Evolutionary conservation across 331 rosid species (phyloP).

Genomic region (Acacia pycnantha): DNA sequence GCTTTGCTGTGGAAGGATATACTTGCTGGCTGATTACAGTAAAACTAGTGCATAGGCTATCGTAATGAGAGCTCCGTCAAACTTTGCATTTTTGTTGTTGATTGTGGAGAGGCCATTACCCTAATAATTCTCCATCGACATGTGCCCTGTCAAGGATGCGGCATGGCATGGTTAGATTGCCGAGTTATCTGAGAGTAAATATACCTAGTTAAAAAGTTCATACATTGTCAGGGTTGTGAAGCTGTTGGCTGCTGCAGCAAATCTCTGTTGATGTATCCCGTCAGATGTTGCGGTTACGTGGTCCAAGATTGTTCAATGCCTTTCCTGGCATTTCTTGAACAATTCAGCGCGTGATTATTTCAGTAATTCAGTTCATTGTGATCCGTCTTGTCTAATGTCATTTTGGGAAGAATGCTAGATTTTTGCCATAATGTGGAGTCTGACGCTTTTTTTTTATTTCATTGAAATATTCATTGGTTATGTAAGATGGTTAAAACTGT

Average conservation of each 20-base stretch:
- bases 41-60: neutral
- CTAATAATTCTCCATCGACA: neutral
- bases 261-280: neutral
- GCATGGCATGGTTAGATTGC: neutral
- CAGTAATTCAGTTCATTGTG: neutral
- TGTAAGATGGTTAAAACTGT: neutral
- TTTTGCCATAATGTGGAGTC: neutral
- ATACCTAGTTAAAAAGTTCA: neutral
- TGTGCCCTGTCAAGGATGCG: neutral
- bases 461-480: too few relatives aligned
- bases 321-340: neutral
- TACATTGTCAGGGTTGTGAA: neutral
- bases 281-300: too few relatives aligned
- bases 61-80: neutral
- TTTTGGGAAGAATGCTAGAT: neutral
- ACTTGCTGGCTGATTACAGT: neutral
- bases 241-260: neutral
- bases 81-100: neutral
- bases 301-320: neutral
- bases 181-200: neutral
- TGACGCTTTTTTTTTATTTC: neutral
- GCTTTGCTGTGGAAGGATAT: neutral
- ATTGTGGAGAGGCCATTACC: neutral
- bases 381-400: neutral
- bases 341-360: neutral